These are phyloP conservation scores for Fusarium agapanthi DNA, from an alignment of 2,329 filamentous ascomycete species.

Conservation along the genomic window DNA sequence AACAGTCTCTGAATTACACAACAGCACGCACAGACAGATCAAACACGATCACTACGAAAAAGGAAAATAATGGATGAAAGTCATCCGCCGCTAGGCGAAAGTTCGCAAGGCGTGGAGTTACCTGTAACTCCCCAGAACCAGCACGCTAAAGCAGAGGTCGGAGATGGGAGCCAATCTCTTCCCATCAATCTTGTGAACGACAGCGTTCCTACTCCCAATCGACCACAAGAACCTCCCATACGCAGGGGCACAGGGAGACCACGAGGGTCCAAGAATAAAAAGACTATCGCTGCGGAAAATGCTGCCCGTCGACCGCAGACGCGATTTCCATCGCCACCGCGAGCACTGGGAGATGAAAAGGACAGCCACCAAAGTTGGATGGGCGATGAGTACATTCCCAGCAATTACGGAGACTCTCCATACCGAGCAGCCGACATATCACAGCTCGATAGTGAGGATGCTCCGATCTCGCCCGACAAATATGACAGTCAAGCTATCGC, in stretches of 20 bases:
- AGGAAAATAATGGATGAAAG: neutral
- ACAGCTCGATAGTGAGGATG: rapidly evolving
- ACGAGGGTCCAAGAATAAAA: neutral
- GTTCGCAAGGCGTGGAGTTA: rapidly evolving
- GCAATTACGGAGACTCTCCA: neutral
- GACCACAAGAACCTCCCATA: too few relatives aligned
- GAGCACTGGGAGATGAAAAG: neutral
- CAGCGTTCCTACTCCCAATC: rapidly evolving
- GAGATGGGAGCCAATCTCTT: neutral
- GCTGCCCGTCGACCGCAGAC: neutral
- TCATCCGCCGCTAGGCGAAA: neutral
- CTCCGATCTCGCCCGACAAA: neutral
- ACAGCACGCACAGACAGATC: too few relatives aligned
- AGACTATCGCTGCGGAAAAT: neutral
- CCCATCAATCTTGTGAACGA: neutral
- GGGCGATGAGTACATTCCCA: neutral
- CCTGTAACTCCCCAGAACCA: neutral
- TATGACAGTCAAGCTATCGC: neutral
- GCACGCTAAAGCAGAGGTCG: neutral
- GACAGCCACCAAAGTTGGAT: neutral
- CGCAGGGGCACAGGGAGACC: neutral
- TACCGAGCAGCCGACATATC: neutral
- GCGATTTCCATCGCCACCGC: neutral
- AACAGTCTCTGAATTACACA: rapidly evolving
- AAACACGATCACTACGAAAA: too few relatives aligned